Percentiles rank a stretch among this genome's conserved stretches.
Evolutionary conservation across 164 flowering plant species (phyloP).

Genomic region (Pachysandra terminalis): DNA sequence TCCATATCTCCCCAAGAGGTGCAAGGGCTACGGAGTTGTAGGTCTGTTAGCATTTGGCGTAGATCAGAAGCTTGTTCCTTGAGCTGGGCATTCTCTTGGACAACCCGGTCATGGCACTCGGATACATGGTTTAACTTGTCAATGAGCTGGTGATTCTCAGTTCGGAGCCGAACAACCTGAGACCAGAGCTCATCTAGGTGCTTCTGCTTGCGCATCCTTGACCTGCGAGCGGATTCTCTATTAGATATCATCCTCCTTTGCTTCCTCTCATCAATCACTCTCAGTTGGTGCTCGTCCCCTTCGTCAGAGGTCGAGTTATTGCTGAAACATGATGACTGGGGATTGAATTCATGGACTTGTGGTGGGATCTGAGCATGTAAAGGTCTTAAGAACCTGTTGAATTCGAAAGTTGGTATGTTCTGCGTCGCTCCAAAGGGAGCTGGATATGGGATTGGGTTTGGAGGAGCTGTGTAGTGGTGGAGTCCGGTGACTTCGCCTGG

Average conservation of each 20-base stretch:
- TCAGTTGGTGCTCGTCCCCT: slow-evolving; percentile 67
- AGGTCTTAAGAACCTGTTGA: slow-evolving; percentile 28
- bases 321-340: slow-evolving; percentile 39
- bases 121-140: slow-evolving; percentile 66
- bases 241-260: slow-evolving; percentile 94
- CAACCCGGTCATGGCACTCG: slow-evolving; percentile 56
- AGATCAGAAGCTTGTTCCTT: slow-evolving; percentile 66
- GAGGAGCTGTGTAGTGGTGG: slow-evolving; percentile 33
- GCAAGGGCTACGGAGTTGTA: slow-evolving; percentile 53
- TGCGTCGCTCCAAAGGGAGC: slow-evolving; percentile 30
- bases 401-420: slow-evolving; percentile 23
- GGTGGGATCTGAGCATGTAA: slow-evolving; percentile 26
- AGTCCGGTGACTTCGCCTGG: slow-evolving; percentile 39
- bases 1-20: slow-evolving; percentile 38
- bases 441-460: slow-evolving; percentile 22
- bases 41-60: slow-evolving; percentile 47
- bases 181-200: slow-evolving; percentile 94
- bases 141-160: slow-evolving; percentile 76
- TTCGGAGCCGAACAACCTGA: slow-evolving; percentile 70
- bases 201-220: slow-evolving; percentile 91
- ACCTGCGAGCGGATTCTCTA: slow-evolving; percentile 88
- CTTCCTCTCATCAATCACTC: slow-evolving; percentile 71
- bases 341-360: slow-evolving; percentile 43
- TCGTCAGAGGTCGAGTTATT: slow-evolving; percentile 85
- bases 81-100: slow-evolving; percentile 70